A percentile compares a stretch with the other conserved stretches of the same genome.
Evolutionary conservation across 1,284 basidiomycete species (phyloP).

Genomic region (Trametes sp.): DNA sequence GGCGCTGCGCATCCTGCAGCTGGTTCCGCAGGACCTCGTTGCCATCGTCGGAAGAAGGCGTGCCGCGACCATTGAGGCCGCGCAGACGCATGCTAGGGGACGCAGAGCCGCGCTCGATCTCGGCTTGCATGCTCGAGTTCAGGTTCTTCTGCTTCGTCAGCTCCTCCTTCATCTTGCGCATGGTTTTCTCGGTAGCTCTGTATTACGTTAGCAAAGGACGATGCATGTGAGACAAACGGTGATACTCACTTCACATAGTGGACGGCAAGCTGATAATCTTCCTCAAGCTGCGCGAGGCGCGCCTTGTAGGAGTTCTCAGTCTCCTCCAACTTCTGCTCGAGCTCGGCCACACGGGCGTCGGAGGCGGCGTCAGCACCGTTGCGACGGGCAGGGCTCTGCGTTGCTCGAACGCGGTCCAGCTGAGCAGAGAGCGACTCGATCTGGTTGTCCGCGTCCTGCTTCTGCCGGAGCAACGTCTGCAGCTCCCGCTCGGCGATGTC

Average conservation of each 20-base stretch:
- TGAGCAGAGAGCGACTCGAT: constrained; percentile 68
- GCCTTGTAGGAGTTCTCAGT: constrained; percentile 81
- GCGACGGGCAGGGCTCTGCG: constrained; percentile 54
- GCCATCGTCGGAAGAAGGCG: constrained; percentile 77
- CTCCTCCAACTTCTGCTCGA: constrained; percentile 80
- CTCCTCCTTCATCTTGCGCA: constrained; percentile 96
- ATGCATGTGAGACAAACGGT: constrained; percentile 4
- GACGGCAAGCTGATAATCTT: constrained; percentile 94
- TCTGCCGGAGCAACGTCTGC: constrained; percentile 65
- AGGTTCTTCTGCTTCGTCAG: constrained; percentile 87
- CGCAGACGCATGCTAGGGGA: constrained; percentile 62
- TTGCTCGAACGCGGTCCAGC: constrained; percentile 67
- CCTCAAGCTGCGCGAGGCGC: constrained; percentile 86
- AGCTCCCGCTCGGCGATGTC: constrained; percentile 80
- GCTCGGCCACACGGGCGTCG: constrained; percentile 68
- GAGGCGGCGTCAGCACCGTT: constrained; percentile 40
- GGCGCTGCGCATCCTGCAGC: constrained; percentile 75
- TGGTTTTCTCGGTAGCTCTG: constrained; percentile 99
- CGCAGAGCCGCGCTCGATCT: constrained; percentile 75
- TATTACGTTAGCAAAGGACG: constrained; percentile 34
- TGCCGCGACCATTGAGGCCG: constrained; percentile 77
- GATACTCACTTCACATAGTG: constrained; percentile 86
- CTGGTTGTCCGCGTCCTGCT: constrained; percentile 78
- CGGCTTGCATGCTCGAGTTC: constrained; percentile 81
- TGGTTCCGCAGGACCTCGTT: constrained; percentile 72